These are phyloP conservation scores for Asclepias syriaca DNA, from an alignment of 257 asterid genomes.

Conservation along the genomic window DNA sequence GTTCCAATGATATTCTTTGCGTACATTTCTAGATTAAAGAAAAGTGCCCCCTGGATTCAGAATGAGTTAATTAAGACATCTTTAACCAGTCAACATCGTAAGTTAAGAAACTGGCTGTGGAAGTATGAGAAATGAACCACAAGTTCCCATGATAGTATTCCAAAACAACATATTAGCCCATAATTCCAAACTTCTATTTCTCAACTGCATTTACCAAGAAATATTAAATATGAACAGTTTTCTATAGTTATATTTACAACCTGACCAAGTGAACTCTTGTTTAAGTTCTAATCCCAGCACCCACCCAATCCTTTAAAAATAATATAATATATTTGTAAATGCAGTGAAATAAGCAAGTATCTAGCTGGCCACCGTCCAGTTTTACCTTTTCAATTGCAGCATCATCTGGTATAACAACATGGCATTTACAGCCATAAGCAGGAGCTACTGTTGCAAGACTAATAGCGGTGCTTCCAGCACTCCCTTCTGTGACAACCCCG, in stretches of 20 bases:
- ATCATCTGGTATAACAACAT: conserved; percentile 93
- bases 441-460: conserved; percentile 97
- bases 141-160: not conserved
- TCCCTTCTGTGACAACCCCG: conserved; percentile 91
- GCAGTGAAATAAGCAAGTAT: not conserved
- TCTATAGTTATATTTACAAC: not conserved
- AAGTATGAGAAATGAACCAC: not conserved
- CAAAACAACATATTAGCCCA: not conserved
- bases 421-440: conserved; percentile 93
- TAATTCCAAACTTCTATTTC: too few relatives aligned
- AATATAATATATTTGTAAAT: not conserved
- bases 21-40: not conserved
- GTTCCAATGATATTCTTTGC: not conserved
- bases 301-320: not conserved
- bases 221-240: not conserved
- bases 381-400: conserved; percentile 91
- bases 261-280: not conserved
- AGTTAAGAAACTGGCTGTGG: not conserved
- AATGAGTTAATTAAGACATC: not conserved
- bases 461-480: conserved; percentile 98
- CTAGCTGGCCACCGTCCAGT: not conserved
- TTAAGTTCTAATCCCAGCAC: not conserved
- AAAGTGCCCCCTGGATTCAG: not conserved
- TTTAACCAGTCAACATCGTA: not conserved
- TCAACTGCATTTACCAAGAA: not conserved